Base-by-base conservation (phyloP, 257 asterid genomes). In the Gentiana macrophylla region DNA sequence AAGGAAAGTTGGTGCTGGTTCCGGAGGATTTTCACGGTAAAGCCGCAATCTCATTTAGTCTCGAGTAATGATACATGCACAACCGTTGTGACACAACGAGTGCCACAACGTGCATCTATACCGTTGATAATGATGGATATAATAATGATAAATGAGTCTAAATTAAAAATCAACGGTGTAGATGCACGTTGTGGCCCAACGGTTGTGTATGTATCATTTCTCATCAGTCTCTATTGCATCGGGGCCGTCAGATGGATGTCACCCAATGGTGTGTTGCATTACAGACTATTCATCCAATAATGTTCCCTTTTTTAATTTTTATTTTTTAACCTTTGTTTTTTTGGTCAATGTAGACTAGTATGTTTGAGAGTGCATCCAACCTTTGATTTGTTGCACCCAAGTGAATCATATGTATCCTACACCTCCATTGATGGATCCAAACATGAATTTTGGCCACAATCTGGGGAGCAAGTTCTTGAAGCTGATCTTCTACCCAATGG, bases 11-110 rank as follows among this genome's bases (percentile, higher is more conserved):
- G 98, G 95, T 72, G 95, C 95, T 41, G 97, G 98, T 53, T 92
- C 98, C 55, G 98, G 98, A 68, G 98, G 98, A 69, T 92, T 74
- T 74, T 92, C 95, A 61, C 87, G 97, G 97, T 92, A 46, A 24
- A 6, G 58, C 50, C 35, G 57, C 66, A 63, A 32, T 55, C 49
- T 36, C 67, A 10, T 59, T 43, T 5, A 24, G 24, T 24, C 24
- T 24, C 24, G 24, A 24, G 46, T 41, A 41, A 41, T 41, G 9
- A 41, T 24, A 24, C 24, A 24, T 24, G 24, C 24, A 24, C 24
- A 41, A 2, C 6, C 44, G 44, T 38, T 38, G 44, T 7, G 8
- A 38, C 24, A 24, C 24, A 24, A 24, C 24, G 24, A 24, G 24
- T 24, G 24, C 24, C 24, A 24, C 24, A 24, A 24, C 24, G 24